phyloP scores from a whole-genome alignment of 2,329 filamentous ascomycete species.

The Fusarium cyanostomum region DNA sequence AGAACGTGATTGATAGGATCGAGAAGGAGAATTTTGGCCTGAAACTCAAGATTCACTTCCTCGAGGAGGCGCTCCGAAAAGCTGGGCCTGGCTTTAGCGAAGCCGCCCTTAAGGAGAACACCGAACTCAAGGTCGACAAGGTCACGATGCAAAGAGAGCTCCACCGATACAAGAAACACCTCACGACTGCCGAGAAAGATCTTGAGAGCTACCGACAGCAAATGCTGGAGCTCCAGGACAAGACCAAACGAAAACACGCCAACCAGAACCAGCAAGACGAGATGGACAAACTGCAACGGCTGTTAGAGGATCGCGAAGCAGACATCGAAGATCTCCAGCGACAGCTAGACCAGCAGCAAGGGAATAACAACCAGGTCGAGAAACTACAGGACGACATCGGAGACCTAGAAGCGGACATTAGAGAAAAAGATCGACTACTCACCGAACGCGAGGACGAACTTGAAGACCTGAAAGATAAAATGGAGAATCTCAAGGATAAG shows the following conservation, averaged over 20 bases:
- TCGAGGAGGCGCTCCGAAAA: conserved; percentile 90
- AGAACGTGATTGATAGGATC: conserved; percentile 93
- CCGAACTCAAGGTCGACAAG: conserved; percentile 92
- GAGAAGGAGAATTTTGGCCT: conserved; percentile 98
- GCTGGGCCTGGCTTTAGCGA: conserved; percentile 90
- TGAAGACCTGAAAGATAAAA: conserved; percentile 68
- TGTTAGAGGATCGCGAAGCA: conserved; percentile 66
- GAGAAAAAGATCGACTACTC: conserved; percentile 78
- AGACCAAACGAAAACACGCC: conserved; percentile 77
- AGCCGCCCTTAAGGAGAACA: conserved; percentile 90
- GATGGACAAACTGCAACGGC: conserved; percentile 65
- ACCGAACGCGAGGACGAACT: conserved; percentile 80
- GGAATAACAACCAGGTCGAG: conserved; percentile 67
- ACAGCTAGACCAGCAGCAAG: conserved; percentile 65
- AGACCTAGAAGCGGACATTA: conserved; percentile 78
- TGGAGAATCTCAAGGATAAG: conserved; percentile 67
- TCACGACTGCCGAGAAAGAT: conserved; percentile 84
- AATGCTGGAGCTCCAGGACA: conserved; percentile 83
- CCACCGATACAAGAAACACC: conserved; percentile 83
- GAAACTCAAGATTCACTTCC: conserved; percentile 96
- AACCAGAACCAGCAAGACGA: conserved; percentile 74
- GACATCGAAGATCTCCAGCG: conserved; percentile 69
- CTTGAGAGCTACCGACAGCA: conserved; percentile 85
- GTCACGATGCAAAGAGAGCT: conserved; percentile 90
- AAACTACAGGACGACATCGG: conserved; percentile 77